Base-by-base conservation (phyloP, 106 monocot species). In the Apostasia shenzhenica region DNA sequence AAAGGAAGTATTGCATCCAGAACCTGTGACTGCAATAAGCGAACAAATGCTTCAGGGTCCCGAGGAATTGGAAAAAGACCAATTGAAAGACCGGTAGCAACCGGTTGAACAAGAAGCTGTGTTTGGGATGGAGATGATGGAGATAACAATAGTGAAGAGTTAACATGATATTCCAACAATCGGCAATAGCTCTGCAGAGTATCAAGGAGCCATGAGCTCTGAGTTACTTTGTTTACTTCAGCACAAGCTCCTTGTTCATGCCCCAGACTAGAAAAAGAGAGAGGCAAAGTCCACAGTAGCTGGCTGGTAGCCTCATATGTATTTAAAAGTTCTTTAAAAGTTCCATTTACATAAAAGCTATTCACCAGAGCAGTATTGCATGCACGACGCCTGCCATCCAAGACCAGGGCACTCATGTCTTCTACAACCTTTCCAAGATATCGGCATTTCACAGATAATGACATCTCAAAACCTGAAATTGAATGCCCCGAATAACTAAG, bases 221-320 rank as follows among this genome's bases (percentile, higher is more conserved):
- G 80, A 68, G 75, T 81, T 49, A 69, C 63, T 59, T 77, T 81
- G 65, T 65, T 77, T 10, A 66, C 81, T 67, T 62, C 71, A 50
- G 2, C 48, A 67, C 45, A 61, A 1, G 62, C 73, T 57, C 50
- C 83, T 70, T 88, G 78, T 58, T 73, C 81, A 57, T 51, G 8
- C 5, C 12, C 80, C 55, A 73, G 2, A 52, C 48, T 48, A 1
- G 74, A 52, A 48, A 74, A 37, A 55, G 80, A 76, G 47, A 72
- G 77, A 72, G 91, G 86, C 9, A 77, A 56, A 1, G 84, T 91
- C 86, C 86, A 91, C 10, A 91, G 72, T 42, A 92, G 61, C 62
- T 88, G 88, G 55, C 85, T 88, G 10, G 84, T 92, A 2, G 92
- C 92, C 75, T 83, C 83, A 80, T 79, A 92, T 68, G 92, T 92